Base-by-base conservation (phyloP, 192 early-diverging fungal genomes). In the Linnemannia hyalina region DNA sequence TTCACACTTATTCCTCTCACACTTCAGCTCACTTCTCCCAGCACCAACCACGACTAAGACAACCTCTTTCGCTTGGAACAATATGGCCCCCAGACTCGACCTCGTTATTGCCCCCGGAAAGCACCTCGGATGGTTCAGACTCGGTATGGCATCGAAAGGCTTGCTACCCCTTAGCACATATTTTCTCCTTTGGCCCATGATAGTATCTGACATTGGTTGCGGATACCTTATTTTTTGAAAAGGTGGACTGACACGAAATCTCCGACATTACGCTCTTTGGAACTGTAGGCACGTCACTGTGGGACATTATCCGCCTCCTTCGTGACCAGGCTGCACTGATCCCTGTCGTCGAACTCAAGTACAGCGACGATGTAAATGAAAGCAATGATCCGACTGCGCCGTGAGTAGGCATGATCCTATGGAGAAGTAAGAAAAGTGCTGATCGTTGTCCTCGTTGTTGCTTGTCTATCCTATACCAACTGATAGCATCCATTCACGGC, bases 331-430 rank as follows among this genome's bases (percentile, higher is more conserved):
- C 89, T 15, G 74, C 81, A 5, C 75, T 90, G 47, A 89, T 94
- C 52, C 93, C 93, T 41, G 75, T 83, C 38, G 93, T 95, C 8
- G 92, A 94, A 35, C 88, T 93, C 60, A 94, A 92, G 65, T 95
- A 94, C 76, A 88, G 88, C 36, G 91, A 94, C 46, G 86, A 92
- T 78, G 93, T 93, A 90, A 32, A 40, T 68, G 77, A 22, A 82
- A 88, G 0, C 44, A 32, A 9, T 15, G 60, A 32, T 65, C 23
- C 69, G 6, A 7, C 38, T 70, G 35, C 69, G 40, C 41, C 42
- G 16, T 26, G 15, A 3, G 11, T 38, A 13, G 29, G 76, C 69
- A 49, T 89, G 65, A 70, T 84, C 52, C 49, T 86, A 16, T 26
- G 49, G 9, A 23, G 55, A 35, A 71, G 16, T 18, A 54, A 22